Percentiles rank a stretch among this genome's conserved stretches.
These are phyloP conservation scores for Epichloe sp. DNA, from an alignment of 2,329 filamentous ascomycete species.

Conservation along the genomic window DNA sequence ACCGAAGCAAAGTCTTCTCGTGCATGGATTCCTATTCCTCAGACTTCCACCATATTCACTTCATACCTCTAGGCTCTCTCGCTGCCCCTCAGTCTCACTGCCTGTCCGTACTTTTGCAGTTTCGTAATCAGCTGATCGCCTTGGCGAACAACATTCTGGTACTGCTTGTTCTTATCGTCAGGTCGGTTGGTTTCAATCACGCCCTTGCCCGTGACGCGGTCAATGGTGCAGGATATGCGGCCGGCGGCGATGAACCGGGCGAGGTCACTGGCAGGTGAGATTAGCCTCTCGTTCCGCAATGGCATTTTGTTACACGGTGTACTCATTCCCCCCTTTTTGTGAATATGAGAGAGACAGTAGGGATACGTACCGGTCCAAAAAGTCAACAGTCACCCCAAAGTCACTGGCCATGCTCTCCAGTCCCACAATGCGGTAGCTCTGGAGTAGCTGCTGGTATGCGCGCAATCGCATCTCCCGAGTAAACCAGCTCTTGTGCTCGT, in stretches of 20 bases:
- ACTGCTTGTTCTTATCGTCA: constrained; percentile 99
- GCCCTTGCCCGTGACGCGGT: constrained; percentile 89
- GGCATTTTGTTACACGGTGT: neutral
- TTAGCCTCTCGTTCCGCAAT: neutral
- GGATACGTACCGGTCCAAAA: constrained; percentile 72
- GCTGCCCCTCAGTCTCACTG: constrained; percentile 84
- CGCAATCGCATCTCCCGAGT: constrained; percentile 96
- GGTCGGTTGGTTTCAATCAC: constrained; percentile 97
- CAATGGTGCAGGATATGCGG: constrained; percentile 91
- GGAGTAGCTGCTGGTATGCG: constrained; percentile 90
- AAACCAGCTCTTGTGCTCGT: constrained; percentile 94
- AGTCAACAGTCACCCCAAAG: constrained; percentile 94
- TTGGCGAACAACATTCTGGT: constrained; percentile 93
- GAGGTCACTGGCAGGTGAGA: constrained; percentile 51
- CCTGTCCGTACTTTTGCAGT: constrained; percentile 97
- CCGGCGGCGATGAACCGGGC: constrained; percentile 94
- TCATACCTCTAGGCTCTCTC: constrained; percentile 57
- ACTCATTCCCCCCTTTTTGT: neutral
- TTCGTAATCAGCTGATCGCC: constrained; percentile 97
- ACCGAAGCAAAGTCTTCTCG: neutral
- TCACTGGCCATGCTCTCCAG: constrained; percentile 93
- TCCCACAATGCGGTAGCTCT: constrained; percentile 95
- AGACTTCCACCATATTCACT: neutral
- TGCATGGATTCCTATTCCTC: neutral
- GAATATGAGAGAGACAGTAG: neutral